Conservation (phyloP, 2,329 filamentous ascomycete species). For the Colletotrichum lindemuthianum region DNA sequence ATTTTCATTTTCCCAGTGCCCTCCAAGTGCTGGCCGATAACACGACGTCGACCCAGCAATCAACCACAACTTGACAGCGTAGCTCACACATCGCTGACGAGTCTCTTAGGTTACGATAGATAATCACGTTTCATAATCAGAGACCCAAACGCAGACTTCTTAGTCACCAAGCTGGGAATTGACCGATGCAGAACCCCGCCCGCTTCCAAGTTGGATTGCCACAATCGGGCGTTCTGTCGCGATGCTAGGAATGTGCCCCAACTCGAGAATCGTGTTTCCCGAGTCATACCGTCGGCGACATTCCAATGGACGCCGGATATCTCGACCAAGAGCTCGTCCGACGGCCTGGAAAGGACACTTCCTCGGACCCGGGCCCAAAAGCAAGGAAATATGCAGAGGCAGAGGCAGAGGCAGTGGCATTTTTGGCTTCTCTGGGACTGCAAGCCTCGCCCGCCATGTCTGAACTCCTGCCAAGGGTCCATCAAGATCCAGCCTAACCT, state of each 20-base stretch:
- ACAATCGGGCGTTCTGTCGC: neutral
- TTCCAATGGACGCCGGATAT: constrained; percentile 12
- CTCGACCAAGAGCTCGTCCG: constrained; percentile 17
- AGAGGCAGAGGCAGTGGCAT: neutral
- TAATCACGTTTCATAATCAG: no score
- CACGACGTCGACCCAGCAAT: no score
- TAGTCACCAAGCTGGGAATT: no score
- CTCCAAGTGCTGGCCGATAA: no score
- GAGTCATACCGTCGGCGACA: constrained; percentile 22
- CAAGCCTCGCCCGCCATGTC: constrained; percentile 20
- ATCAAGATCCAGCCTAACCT: constrained; percentile 15
- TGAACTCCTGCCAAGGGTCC: constrained; percentile 9
- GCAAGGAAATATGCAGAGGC: constrained; percentile 7
- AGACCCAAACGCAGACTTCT: no score
- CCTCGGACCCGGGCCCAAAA: neutral
- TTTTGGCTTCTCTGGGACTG: neutral
- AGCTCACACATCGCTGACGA: no score
- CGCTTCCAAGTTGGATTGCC: neutral
- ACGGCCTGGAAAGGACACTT: constrained; percentile 8
- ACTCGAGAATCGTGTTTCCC: constrained; percentile 7
- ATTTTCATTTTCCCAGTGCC: neutral
- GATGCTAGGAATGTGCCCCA: constrained; percentile 4
- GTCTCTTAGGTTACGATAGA: no score
- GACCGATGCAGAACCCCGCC: no score
- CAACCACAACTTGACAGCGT: no score